These are phyloP conservation scores for Diaporthe sp. DNA, from an alignment of 2,329 filamentous ascomycete genomes.

Conservation along the genomic window DNA sequence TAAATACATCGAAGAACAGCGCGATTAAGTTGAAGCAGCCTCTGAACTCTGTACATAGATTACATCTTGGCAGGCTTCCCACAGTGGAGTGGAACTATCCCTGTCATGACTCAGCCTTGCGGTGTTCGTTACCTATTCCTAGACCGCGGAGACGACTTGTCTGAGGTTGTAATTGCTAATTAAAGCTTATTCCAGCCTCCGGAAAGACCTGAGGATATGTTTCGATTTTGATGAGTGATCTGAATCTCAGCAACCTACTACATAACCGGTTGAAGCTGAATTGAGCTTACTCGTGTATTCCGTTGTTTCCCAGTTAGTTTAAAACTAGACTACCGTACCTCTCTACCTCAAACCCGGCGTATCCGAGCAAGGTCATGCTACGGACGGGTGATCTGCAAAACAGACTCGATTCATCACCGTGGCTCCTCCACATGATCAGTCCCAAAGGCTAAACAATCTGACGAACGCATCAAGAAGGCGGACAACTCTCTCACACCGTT, in stretches of 20 bases:
- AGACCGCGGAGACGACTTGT: not conserved
- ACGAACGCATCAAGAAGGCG: not conserved
- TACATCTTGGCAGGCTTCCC: not conserved
- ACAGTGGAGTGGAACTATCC: not conserved
- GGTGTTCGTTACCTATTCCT: not conserved
- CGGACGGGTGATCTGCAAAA: not conserved
- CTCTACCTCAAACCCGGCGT: not conserved
- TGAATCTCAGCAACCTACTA: not conserved
- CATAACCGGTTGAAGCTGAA: not conserved
- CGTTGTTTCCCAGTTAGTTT: not conserved
- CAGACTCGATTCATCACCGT: not conserved
- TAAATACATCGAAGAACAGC: conserved; percentile 8
- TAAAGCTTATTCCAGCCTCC: conserved; percentile 5
- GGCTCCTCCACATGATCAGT: too few relatives aligned
- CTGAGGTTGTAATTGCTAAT: not conserved
- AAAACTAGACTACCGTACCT: not conserved
- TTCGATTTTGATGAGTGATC: not conserved
- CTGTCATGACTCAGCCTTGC: not conserved
- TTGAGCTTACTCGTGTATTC: not conserved
- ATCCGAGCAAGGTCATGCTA: not conserved
- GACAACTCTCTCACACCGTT: not conserved
- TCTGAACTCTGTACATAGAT: not conserved
- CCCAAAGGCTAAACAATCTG: not conserved
- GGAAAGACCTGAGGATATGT: too few relatives aligned
- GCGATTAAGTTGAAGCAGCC: not conserved